Evolutionary conservation across 352 stramenopile genomes (phyloP), one percentile per base, ranked within the genome.

Genomic region (Pythium phragmitis): DNA sequence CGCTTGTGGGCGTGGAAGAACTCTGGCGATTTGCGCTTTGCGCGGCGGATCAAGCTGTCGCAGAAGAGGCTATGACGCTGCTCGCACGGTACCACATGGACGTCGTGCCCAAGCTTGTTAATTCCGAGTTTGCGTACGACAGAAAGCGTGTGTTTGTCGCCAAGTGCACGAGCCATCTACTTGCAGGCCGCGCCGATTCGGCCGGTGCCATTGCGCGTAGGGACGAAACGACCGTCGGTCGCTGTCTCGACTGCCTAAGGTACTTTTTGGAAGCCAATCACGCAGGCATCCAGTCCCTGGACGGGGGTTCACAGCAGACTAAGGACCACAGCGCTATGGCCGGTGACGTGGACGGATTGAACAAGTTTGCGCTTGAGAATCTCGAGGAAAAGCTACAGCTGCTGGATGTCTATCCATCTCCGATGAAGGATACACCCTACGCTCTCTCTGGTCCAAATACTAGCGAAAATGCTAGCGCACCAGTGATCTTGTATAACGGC

Each of bases 181-280:
- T 9, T 39, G 34, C 34, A 39, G 34, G 30, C 7, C 2, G 21
- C 3, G 13, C 3, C 5, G 42, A 61, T 2, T 36, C 42, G 7
- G n/a, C 33, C 8, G 17, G 45, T 30, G 12, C 26, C 21, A 13
- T 37, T 23, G 14, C 52, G 43, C 13, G 7, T 8, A 12, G 49
- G 4, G 1, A 33, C 13, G 43, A 69, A 21, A 62, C 56, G 7
- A 28, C 72, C 21, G 73, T 90, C 3, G 81, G 86, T 43, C 79
- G 82, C 6, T 93, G 80, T 28, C 45, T 93, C 3, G 85, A 91
- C 55, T 73, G 90, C 34, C 48, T 93, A 19, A 73, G 79, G 3
- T 90, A 85, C 47, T 93, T 93, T 53, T 52, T 93, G 19, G 75
- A 89, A 16, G 70, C 81, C 36, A 41, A 57, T 13, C 46, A 62